Percentiles rank a stretch among this genome's conserved stretches.
phyloP scores from a whole-genome alignment of 805 yeast genomes.

The Yarrowia keelungensis region DNA sequence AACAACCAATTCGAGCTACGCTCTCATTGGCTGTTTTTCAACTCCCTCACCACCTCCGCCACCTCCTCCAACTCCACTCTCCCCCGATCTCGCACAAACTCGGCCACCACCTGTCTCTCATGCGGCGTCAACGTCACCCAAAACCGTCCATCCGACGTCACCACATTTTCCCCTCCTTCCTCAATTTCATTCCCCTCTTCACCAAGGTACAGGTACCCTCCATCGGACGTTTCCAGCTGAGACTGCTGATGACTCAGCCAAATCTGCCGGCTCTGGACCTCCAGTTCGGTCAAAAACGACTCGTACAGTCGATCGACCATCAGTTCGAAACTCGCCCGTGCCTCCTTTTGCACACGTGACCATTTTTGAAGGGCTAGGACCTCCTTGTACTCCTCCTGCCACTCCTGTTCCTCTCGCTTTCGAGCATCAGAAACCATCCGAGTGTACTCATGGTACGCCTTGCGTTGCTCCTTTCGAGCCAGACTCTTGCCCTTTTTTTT shows the following conservation, averaged over 20 bases:
- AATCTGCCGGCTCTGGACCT: neutral
- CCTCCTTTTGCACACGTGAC: neutral
- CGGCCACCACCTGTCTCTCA: slow-evolving; percentile 13
- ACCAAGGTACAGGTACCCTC: slow-evolving; percentile 3
- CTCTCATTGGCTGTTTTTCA: slow-evolving; percentile 1
- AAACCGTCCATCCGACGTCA: slow-evolving; percentile 20
- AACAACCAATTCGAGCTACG: neutral
- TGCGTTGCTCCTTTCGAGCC: slow-evolving; percentile 37
- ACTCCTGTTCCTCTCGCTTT: slow-evolving; percentile 31
- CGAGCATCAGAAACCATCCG: slow-evolving; percentile 23
- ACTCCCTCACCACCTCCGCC: slow-evolving; percentile 20
- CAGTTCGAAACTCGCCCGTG: slow-evolving; percentile 11
- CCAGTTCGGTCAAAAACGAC: slow-evolving; percentile 5
- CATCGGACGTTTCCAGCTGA: slow-evolving; percentile 1
- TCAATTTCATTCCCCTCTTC: neutral
- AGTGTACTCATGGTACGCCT: slow-evolving; percentile 37
- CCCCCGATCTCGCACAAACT: slow-evolving; percentile 20
- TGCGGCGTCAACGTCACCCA: slow-evolving; percentile 26
- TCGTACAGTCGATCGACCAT: slow-evolving; percentile 8
- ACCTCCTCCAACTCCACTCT: slow-evolving; percentile 24
- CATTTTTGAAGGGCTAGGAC: slow-evolving; percentile 18
- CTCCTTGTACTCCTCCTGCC: slow-evolving; percentile 31
- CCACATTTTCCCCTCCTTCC: slow-evolving; percentile 12
- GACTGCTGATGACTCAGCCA: slow-evolving; percentile 1
- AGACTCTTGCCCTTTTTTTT: slow-evolving; percentile 37